Evolutionary conservation across 1,139 yeast species (phyloP), one percentile per base, ranked within the genome.

Genomic region (Pichia sp.): DNA sequence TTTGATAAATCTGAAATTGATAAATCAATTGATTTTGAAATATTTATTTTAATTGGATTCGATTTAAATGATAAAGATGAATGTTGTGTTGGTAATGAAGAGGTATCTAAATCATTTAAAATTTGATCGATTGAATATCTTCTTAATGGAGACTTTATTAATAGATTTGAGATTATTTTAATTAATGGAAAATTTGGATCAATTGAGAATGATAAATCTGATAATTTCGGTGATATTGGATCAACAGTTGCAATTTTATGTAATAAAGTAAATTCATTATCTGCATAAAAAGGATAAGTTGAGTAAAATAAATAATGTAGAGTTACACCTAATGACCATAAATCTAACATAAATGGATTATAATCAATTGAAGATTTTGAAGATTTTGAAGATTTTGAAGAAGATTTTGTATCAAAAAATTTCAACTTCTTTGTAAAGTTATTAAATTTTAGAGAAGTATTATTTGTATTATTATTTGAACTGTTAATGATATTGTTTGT

Each of bases 241-340:
- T 33, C 22, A 4, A 25, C 11, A 4, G 64, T 66, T 6, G 73
- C 75, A 31, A 78, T 76, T 49, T 74, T 73, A 48, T 73, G 67
- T 56, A 75, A 76, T 29, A 78, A 58, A 22, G 73, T 78, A 59
- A 73, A 82, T 60, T 82, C 87, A 57, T 79, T 80, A 39, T 69
- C 74, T 4, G 85, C 85, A 49, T 67, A 71, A 58, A 80, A 82
- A 0, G 90, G 90, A 40, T 81, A 66, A 20, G 63, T 66, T 51
- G 78, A 78, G 59, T 73, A 79, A 39, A 80, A 64, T 10, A 82
- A 58, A 53, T 83, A 78, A 57, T 73, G 80, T 4, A 81, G 53
- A 0, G 81, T 72, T 6, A 80, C 74, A 1, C 89, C 90, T 32
- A 81, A 61, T 1, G 85, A 70, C 87, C 87, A 82, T 23, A 80